These are phyloP conservation scores for Tricholoma saponaceum DNA, from an alignment of 768 basidiomycete genomes.

Conservation along the genomic window DNA sequence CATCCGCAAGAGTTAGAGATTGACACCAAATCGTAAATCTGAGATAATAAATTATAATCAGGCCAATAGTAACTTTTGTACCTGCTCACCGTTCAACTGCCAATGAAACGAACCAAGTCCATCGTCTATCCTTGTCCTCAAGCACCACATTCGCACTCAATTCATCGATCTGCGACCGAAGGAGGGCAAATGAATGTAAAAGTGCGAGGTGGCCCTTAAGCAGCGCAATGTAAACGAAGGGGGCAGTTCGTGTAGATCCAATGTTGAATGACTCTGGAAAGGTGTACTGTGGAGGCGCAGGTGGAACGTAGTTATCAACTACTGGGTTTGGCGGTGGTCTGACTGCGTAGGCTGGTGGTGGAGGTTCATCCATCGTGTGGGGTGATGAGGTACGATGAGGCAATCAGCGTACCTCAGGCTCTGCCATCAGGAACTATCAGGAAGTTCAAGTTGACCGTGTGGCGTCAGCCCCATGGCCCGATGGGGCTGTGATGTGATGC, in stretches of 20 bases:
- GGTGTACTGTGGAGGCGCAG: constrained; percentile 2
- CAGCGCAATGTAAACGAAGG: constrained; percentile 6
- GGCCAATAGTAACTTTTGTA: background rate
- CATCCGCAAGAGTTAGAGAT: background rate
- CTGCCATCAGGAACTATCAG: no score
- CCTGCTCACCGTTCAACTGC: constrained; percentile 10
- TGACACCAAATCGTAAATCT: constrained; percentile 1
- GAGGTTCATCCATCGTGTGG: background rate
- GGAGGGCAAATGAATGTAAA: constrained; percentile 6
- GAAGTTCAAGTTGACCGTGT: no score
- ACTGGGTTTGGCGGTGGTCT: background rate
- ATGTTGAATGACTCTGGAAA: constrained; percentile 5
- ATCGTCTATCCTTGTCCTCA: constrained; percentile 6
- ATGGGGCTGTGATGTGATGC: no score
- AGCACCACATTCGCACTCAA: background rate
- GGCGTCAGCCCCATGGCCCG: no score
- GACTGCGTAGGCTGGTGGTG: background rate
- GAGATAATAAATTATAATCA: background rate
- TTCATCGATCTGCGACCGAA: constrained; percentile 6
- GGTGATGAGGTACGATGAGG: no score
- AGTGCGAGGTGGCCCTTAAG: constrained; percentile 12
- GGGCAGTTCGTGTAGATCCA: background rate
- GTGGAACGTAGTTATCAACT: background rate
- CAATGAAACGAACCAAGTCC: constrained; percentile 12
- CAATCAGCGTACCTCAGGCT: no score